phyloP scores from a whole-genome alignment of 2,329 filamentous ascomycete species.

The Mycogone perniciosa region DNA sequence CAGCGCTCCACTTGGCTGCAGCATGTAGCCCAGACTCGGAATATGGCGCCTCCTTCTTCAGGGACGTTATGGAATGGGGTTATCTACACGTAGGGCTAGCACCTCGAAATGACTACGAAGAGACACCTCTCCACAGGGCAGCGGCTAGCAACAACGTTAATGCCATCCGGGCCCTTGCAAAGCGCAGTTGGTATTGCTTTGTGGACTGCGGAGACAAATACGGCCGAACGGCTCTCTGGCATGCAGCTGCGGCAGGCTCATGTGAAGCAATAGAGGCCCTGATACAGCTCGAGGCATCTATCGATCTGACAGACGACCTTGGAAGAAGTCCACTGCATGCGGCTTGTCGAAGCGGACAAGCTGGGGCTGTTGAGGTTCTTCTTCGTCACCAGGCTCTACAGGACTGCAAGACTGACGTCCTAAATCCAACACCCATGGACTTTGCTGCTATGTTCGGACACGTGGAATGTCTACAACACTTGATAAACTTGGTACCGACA shows the following conservation, averaged over 20 bases:
- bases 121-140: constrained; percentile 10
- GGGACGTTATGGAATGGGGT: not conserved
- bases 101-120: constrained; percentile 4
- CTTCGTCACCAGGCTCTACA: not conserved
- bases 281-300: not conserved
- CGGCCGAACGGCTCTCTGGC: constrained; percentile 7
- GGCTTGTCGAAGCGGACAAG: constrained; percentile 6
- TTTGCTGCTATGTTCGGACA: constrained; percentile 9
- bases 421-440: constrained; percentile 6
- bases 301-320: constrained; percentile 4
- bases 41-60: not conserved
- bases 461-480: not conserved
- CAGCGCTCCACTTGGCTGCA: constrained; percentile 5
- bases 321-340: constrained; percentile 8
- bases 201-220: constrained; percentile 1
- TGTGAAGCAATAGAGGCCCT: not conserved
- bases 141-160: not conserved
- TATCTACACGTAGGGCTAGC: not conserved
- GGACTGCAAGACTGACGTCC: not conserved
- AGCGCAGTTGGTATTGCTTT: not conserved
- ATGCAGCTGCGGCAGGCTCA: constrained; percentile 6
- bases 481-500: not conserved
- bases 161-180: not conserved
- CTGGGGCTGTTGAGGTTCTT: constrained; percentile 1
- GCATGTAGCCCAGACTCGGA: not conserved